phyloP scores from a whole-genome alignment of 306 rosid genomes.

The Cucumis sativus region Cucumber_9930_V3 NC_026660.2:17776501-17777000 shows the following conservation, averaged over 20 bases:
- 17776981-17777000: conserved; percentile 91
- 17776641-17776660: neutral
- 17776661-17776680: neutral
- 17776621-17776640: neutral
- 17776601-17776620: neutral
- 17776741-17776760: conserved; percentile 88
- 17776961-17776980: conserved; percentile 98
- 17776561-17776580: conserved; percentile 93
- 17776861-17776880: conserved; percentile 3
- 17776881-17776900: neutral
- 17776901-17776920: conserved; percentile 6
- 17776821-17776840: neutral
- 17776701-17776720: conserved; percentile 96
- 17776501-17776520: conserved; percentile 87
- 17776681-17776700: conserved; percentile 57
- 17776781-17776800: neutral
- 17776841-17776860: conserved; percentile 11
- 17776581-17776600: conserved; percentile 4
- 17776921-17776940: conserved; percentile 95
- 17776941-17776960: conserved; percentile 97
- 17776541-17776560: conserved; percentile 97
- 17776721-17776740: conserved; percentile 96
- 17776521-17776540: conserved; percentile 88
- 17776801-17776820: neutral
- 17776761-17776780: conserved; percentile 74